A percentile compares a stretch with the other conserved stretches of the same genome.
phyloP scores from a whole-genome alignment of 768 basidiomycete species.

The Boletellus emodensis region DNA sequence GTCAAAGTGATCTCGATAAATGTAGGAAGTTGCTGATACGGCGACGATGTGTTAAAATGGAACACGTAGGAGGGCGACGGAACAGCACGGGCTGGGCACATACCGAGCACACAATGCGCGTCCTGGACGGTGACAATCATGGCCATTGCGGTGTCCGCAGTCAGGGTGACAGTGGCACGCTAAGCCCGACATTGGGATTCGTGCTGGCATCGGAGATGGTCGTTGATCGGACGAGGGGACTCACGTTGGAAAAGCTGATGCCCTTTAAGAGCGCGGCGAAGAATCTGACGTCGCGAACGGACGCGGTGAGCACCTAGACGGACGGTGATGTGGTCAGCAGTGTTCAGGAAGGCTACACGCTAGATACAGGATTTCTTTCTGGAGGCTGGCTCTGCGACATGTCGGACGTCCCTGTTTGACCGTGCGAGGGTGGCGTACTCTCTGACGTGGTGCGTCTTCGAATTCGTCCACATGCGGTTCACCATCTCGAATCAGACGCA shows the following conservation, averaged over 20 bases:
- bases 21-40: slow-evolving; percentile 72
- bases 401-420: no score
- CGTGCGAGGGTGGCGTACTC: neutral
- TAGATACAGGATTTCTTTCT: slow-evolving; percentile 23
- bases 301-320: slow-evolving; percentile 58
- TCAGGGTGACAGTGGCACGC: slow-evolving; percentile 75
- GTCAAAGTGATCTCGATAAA: slow-evolving; percentile 74
- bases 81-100: slow-evolving; percentile 19
- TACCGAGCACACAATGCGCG: slow-evolving; percentile 75
- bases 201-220: neutral
- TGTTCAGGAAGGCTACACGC: neutral
- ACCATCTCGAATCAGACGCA: slow-evolving; percentile 37
- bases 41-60: neutral
- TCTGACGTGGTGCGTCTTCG: neutral
- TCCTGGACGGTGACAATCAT: slow-evolving; percentile 83
- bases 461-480: slow-evolving; percentile 21
- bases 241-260: slow-evolving; percentile 76
- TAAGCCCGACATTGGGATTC: slow-evolving; percentile 26
- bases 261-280: slow-evolving; percentile 76
- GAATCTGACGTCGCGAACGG: slow-evolving; percentile 78
- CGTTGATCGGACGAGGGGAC: slow-evolving; percentile 20
- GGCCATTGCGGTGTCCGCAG: slow-evolving; percentile 62
- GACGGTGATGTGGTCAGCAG: slow-evolving; percentile 2
- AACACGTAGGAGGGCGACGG: neutral
- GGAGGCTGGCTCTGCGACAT: slow-evolving; percentile 16